Evolutionary conservation across 1,139 yeast genomes (phyloP).

Genomic region (Wickerhamiella infanticola): DNA sequence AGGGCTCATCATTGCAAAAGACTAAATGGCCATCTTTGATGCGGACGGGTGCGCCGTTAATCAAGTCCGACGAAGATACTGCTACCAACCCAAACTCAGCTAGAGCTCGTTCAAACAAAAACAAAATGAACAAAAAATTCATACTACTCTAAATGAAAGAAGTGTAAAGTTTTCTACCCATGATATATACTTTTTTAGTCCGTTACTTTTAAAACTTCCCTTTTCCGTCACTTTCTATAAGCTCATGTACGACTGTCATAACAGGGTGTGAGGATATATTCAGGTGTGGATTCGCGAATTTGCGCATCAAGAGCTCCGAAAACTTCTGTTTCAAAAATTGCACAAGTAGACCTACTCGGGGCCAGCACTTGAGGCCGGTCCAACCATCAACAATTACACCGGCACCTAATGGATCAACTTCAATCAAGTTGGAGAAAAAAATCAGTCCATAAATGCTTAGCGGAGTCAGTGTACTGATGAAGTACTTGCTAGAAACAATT

Average conservation of each 20-base stretch:
- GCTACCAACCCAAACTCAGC: conserved; percentile 12
- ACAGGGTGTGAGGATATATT: conserved; percentile 19
- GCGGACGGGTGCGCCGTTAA: conserved; percentile 10
- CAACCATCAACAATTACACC: conserved; percentile 46
- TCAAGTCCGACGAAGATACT: conserved; percentile 5
- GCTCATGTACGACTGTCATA: conserved; percentile 13
- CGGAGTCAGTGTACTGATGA: conserved; percentile 65
- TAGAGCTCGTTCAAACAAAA: background rate
- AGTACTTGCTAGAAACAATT: conserved; percentile 48
- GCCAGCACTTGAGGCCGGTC: conserved; percentile 83
- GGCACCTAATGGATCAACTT: conserved; percentile 44
- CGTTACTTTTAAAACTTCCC: background rate
- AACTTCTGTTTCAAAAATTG: conserved; percentile 51
- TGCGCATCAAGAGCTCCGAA: conserved; percentile 50
- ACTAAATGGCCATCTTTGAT: conserved; percentile 9
- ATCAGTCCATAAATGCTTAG: conserved; percentile 53
- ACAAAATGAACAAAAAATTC: background rate
- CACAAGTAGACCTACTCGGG: conserved; percentile 77
- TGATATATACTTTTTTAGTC: background rate
- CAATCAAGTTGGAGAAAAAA: conserved; percentile 63
- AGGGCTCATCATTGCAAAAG: conserved; percentile 9
- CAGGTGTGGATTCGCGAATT: conserved; percentile 31
- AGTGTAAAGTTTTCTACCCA: background rate
- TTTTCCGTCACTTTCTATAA: conserved; percentile 13
- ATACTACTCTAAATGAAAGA: background rate